Evolutionary conservation across 139 green algal genomes (phyloP).

Genomic region (Nannochloris sp.): DNA sequence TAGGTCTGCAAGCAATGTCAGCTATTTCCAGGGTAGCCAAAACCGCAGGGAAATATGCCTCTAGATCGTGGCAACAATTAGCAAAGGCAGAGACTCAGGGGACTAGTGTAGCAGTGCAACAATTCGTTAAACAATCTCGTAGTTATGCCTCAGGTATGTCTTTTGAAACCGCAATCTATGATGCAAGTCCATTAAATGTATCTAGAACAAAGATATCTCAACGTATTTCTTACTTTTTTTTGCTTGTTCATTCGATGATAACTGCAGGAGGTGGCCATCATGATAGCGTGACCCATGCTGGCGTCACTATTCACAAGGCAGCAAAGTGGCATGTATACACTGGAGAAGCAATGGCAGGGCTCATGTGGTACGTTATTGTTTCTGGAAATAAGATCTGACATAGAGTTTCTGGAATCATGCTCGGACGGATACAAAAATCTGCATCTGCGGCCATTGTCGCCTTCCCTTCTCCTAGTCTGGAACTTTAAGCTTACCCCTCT

Average conservation of each 20-base stretch:
- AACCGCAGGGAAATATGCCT: no score
- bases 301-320: conserved; percentile 55
- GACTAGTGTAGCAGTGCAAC: background rate
- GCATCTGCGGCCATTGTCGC: no score
- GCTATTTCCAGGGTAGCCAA: background rate
- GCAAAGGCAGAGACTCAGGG: background rate
- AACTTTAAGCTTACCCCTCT: background rate
- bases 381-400: background rate
- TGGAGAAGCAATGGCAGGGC: conserved; percentile 42
- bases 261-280: conserved; percentile 14
- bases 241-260: background rate
- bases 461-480: background rate
- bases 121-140: background rate
- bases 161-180: background rate
- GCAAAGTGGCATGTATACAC: conserved; percentile 37
- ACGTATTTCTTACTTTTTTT: background rate
- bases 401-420: background rate
- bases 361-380: conserved; percentile 53
- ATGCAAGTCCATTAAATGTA: no score
- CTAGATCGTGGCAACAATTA: background rate
- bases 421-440: background rate
- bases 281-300: conserved; percentile 46
- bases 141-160: background rate
- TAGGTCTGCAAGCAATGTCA: background rate
- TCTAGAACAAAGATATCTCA: background rate